Conservation (phyloP, 225 moss, liverwort and hornwort genomes). For the Bryoerythrophyllum caledonicum region DNA sequence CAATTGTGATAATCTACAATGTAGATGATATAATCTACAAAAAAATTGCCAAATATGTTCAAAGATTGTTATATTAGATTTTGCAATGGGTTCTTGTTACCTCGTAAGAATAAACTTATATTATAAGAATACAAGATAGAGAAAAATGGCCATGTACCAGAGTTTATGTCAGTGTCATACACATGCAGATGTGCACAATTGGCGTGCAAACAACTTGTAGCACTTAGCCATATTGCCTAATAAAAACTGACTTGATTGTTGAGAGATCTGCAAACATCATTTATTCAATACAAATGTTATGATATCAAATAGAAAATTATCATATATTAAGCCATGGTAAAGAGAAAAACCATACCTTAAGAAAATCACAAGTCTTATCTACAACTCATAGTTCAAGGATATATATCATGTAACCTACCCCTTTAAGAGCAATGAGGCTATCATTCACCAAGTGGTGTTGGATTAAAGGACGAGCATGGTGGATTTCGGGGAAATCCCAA, state of each 20-base stretch:
- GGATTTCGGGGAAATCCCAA: constrained; percentile 28
- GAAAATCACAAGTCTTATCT: neutral
- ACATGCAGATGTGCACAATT: constrained; percentile 30
- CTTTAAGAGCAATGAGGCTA: constrained; percentile 21
- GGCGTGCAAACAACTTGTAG: constrained; percentile 27
- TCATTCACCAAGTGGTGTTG: constrained; percentile 25
- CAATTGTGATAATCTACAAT: too few species aligned
- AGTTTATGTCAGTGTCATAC: constrained; percentile 49
- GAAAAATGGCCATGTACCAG: constrained; percentile 27
- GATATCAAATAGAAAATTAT: neutral
- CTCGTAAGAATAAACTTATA: neutral
- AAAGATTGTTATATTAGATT: too few species aligned
- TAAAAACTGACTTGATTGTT: neutral
- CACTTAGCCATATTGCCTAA: constrained; percentile 18
- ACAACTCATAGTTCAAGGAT: too few species aligned
- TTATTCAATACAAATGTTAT: neutral
- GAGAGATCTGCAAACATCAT: constrained; percentile 15
- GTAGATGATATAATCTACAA: too few species aligned
- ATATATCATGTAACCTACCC: constrained; percentile 17
- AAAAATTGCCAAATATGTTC: too few species aligned
- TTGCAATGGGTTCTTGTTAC: neutral
- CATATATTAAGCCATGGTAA: neutral
- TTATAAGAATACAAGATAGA: constrained; percentile 10
- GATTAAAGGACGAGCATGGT: constrained; percentile 31
- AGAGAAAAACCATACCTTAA: neutral